A percentile compares a stretch with the other conserved stretches of the same genome.
Conservation (phyloP, 345 rosid species). For the Balakata baccata region DNA sequence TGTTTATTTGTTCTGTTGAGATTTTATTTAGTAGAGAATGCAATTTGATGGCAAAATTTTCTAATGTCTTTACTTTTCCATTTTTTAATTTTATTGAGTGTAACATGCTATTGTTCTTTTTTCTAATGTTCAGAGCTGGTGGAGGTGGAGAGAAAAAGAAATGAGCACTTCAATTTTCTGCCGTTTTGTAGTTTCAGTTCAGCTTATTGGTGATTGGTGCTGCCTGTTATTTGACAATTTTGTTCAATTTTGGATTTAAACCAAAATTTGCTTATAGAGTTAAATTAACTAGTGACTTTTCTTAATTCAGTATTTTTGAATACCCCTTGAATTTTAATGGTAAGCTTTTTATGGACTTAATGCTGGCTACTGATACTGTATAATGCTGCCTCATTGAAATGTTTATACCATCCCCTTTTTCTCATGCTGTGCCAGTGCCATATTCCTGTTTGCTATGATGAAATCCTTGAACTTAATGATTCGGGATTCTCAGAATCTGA, state of each 20-base stretch:
- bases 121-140: constrained; percentile 24
- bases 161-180: constrained; percentile 5
- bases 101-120: constrained; percentile 11
- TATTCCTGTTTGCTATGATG: neutral
- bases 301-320: neutral
- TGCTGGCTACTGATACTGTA: too few species aligned
- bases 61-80: neutral
- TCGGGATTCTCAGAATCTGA: neutral
- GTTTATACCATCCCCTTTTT: neutral
- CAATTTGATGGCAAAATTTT: neutral
- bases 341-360: neutral
- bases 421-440: neutral
- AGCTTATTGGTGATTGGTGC: neutral
- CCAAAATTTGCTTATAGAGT: neutral
- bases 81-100: neutral
- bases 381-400: too few species aligned
- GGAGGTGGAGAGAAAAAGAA: constrained; percentile 43
- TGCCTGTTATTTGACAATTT: neutral
- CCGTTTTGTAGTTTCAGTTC: neutral
- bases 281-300: neutral
- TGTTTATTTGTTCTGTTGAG: neutral
- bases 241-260: neutral
- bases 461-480: neutral
- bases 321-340: neutral
- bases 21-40: neutral